Evolutionary conservation across 306 rosid genomes (phyloP).

Genomic region (Mimosa pudica): DNA sequence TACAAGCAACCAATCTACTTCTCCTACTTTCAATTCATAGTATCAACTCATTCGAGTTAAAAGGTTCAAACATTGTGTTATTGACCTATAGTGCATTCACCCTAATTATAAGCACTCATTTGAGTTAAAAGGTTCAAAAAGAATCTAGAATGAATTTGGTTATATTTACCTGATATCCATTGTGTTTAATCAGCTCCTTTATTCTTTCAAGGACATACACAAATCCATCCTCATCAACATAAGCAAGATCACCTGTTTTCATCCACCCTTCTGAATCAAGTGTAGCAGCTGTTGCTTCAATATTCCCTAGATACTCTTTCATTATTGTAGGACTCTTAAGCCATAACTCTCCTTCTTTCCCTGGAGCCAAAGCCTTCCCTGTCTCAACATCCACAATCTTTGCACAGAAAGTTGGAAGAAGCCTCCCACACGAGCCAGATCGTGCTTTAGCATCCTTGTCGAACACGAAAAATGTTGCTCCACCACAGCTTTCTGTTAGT

Average conservation of each 20-base stretch:
- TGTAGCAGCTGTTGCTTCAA: conserved; percentile 67
- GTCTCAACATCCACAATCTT: conserved; percentile 66
- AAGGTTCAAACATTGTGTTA: not conserved
- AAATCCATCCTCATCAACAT: conserved; percentile 70
- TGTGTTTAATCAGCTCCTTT: conserved; percentile 89
- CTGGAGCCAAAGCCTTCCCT: conserved; percentile 61
- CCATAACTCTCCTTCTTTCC: conserved; percentile 81
- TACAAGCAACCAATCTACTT: not conserved
- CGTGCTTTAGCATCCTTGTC: conserved; percentile 53
- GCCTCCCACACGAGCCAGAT: conserved; percentile 58
- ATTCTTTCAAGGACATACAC: conserved; percentile 70
- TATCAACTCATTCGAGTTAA: not conserved
- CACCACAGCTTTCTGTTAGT: conserved; percentile 75
- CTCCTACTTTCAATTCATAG: not conserved
- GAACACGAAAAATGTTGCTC: conserved; percentile 48
- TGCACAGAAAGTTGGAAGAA: conserved; percentile 66
- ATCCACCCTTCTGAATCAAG: conserved; percentile 73
- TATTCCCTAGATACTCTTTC: conserved; percentile 77
- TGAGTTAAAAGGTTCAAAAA: not conserved
- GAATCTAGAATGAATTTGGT: not conserved
- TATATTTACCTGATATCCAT: conserved; percentile 77
- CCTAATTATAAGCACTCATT: not conserved
- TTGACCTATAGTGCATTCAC: too few relatives aligned
- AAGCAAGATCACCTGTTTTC: conserved; percentile 85
- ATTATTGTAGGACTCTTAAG: conserved; percentile 69